Evolutionary conservation across 2,329 filamentous ascomycete genomes (phyloP), one percentile per base, ranked within the genome.

Genomic region (Corinectria fuckeliana): DNA sequence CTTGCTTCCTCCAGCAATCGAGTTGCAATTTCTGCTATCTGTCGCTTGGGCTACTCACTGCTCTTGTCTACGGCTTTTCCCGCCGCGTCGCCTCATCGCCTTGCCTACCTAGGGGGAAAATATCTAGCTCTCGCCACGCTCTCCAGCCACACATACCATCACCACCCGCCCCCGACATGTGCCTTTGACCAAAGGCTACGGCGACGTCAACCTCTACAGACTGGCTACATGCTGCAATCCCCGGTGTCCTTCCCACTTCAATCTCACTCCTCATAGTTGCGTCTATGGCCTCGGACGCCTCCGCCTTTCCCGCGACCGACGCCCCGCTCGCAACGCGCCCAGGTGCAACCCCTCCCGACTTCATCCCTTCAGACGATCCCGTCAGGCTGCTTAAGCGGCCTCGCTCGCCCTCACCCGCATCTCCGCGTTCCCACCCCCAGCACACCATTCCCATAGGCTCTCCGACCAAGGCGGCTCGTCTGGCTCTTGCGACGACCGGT

Each of bases 271-370:
- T 47, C 56, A 48, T 44, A 69, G 59, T 61, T 68, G 69, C 69
- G 67, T 70, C 69, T 77, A 86, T 86, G 83, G 81, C 82, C 74
- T 82, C 83, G 66, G 81, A 83, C 71, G 79, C 81, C 70, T 81
- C 78, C 71, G 76, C 79, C 69, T 78, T 84, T 74, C 80, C 82
- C 74, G 81, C 81, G 75, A 81, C 81, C 68, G 81, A 84, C 75
- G 75, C 79, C 73, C 77, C 81, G 72, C 77, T 78, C 62, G 70
- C 75, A 56, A 67, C 69, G 67, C 72, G 69, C 64, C 67, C 74
- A 58, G 73, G 77, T 44, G 65, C 73, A 50, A 70, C 74, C 56
- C 68, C 75, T 63, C 69, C 75, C 58, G 69, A 75, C 60, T 71
- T 74, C 61, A 74, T 78, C 63, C 70, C 73, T 66, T 68, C 74